Evolutionary conservation across 1,284 basidiomycete genomes (phyloP), one percentile per base, ranked within the genome.

Genomic region (Meira miltonrushii): DNA sequence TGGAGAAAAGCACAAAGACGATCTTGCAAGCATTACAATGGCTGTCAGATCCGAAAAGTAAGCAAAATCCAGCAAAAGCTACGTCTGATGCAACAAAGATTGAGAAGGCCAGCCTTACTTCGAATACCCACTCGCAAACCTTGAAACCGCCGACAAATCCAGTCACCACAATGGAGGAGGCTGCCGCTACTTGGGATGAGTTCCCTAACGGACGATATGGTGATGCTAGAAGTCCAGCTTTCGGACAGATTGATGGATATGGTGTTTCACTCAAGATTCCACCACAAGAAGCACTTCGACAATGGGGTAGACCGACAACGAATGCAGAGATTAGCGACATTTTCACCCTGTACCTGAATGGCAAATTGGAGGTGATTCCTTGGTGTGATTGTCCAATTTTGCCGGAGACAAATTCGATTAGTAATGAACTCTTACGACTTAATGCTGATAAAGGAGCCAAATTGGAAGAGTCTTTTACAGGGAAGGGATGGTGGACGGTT

Each of bases 1-100:
- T 99, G 15, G 95, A 99, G 79, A 94, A 92, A 81, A 95, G 92
- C 67, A 88, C 97, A 6, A 87, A 88, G 55, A 85, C 86, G n/a
- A 87, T 97, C 5, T 81, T 98, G 50, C 90, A 66, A 6, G 63
- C 59, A 0, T 41, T 72, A 5, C 62, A 63, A 2, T 71, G 68
- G 66, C 41, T 56, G 23, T 28, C n/a, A 4, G 38, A 19, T 2
- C 8, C 23, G 6, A 39, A 39, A 21, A 23, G 11, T 19, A 25
- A 33, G 5, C 28, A 13, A 37, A 28, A 23, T 39, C 38, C 12
- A 6, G 11, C 19, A 53, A n/a, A 41, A 15, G 25, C 7, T 25
- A 23, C 5, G 23, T 23, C 46, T 48, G 21, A 8, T 48, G 46
- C 17, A 48, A 21, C 25, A 13, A 48, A 21, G 6, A 25, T 21